These are phyloP conservation scores for Aspergillus sparsus DNA, from an alignment of 495 filamentous ascomycete genomes.

Conservation along the genomic window DNA sequence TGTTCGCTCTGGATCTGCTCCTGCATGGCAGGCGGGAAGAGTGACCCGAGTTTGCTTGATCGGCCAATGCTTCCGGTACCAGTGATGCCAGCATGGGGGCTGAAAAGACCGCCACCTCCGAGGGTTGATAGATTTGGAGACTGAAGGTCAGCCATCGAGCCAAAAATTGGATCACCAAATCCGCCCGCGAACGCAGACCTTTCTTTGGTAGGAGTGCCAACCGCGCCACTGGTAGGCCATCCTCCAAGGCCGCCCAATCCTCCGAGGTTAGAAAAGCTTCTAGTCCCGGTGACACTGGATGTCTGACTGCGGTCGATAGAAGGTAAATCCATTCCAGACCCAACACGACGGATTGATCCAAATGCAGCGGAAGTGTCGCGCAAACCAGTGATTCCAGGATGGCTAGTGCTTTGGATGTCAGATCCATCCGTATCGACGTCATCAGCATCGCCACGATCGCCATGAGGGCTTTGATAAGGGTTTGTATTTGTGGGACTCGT, in stretches of 20 bases:
- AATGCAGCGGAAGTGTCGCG: slow-evolving; percentile 53
- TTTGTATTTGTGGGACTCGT: slow-evolving; percentile 95
- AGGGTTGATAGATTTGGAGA: slow-evolving; percentile 69
- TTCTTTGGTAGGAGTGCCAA: slow-evolving; percentile 76
- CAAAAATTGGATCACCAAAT: slow-evolving; percentile 76
- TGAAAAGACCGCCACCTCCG: slow-evolving; percentile 57
- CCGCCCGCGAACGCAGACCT: slow-evolving; percentile 60
- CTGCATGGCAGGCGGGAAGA: slow-evolving; percentile 86
- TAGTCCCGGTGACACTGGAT: slow-evolving; percentile 73
- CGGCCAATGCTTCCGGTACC: slow-evolving; percentile 61
- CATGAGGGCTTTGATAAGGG: slow-evolving; percentile 93
- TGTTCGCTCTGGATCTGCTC: slow-evolving; percentile 72
- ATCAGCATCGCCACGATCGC: slow-evolving; percentile 69
- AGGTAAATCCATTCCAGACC: slow-evolving; percentile 62
- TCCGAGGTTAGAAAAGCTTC: slow-evolving; percentile 67
- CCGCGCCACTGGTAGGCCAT: slow-evolving; percentile 63
- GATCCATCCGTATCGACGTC: slow-evolving; percentile 62
- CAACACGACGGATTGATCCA: slow-evolving; percentile 49
- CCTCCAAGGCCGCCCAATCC: slow-evolving; percentile 61
- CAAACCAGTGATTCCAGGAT: slow-evolving; percentile 58
- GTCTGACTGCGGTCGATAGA: slow-evolving; percentile 82
- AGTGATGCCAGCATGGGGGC: slow-evolving; percentile 48
- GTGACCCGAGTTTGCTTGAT: slow-evolving; percentile 78
- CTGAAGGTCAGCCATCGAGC: slow-evolving; percentile 68
- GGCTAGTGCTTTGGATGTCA: slow-evolving; percentile 56